Base-by-base conservation (phyloP, 202 grass and related monocot species). In the Carex arenaria region DNA sequence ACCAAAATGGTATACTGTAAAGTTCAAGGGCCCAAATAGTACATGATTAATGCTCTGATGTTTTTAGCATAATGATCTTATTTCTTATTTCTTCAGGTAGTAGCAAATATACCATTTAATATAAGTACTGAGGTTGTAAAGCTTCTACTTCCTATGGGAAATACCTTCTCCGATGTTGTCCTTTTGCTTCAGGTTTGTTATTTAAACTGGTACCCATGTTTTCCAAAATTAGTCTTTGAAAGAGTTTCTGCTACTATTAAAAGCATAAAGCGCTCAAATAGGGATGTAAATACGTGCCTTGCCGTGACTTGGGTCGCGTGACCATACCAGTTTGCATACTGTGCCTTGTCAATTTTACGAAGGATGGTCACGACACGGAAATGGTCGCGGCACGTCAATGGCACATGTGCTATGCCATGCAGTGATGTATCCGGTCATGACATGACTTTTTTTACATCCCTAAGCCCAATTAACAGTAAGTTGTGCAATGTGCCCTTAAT, bases 41-140 rank as follows among this genome's bases (percentile, higher is more conserved):
- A 30, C 26, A 76, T 67, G 14, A 5, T 18, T 67, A 34, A 40
- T 67, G 31, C 28, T 38, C 40, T 40, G 11, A 67, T 55, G 51
- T 57, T 76, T 72, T 72, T 76, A 54, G 1, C 11, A 57, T 56
- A 57, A 57, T 57, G 4, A n/a, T 31, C 72, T 89, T 87, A 14
- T 77, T 10, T 31, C 72, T 89, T 87, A 14, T 77, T 10, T 81
- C 83, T 95, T 63, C 80, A 98, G 95, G 93, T 95, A 57, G 95
- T 95, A 47, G 85, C 95, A 85, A 98, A 98, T 78, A 87, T 98
- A 84, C 95, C 95, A 56, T 98, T 95, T 78, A 98, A 98, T 90
- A 89, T 98, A 36, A 93, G 93, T 78, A 95, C 95, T 43, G 93
- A 98, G 59, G 90, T 98, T 72, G 83, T 98, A 79, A 98, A 92